These are phyloP conservation scores for Chenopodium album DNA, from an alignment of 148 eudicot species.

Conservation along the genomic window DNA sequence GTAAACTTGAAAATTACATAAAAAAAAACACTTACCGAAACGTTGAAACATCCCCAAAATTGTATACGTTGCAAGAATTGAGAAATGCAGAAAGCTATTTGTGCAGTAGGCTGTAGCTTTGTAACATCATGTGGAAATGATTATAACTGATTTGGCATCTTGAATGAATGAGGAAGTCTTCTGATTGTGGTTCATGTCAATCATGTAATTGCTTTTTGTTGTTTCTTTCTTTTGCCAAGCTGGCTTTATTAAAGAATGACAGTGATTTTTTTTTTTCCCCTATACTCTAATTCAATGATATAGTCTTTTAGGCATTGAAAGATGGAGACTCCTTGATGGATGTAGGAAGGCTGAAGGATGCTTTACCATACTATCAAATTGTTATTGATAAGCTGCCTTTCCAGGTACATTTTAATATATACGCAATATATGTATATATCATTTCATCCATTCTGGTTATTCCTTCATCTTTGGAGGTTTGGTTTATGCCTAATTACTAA, in stretches of 20 bases:
- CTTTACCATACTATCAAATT: conserved; percentile 69
- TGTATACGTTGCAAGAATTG: too few species aligned
- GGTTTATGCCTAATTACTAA: not conserved
- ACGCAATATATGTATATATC: not conserved
- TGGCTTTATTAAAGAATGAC: not conserved
- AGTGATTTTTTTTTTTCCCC: not conserved
- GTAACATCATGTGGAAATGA: not conserved
- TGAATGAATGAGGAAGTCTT: not conserved
- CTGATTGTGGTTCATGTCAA: not conserved
- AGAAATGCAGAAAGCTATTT: not conserved
- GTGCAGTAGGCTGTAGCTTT: not conserved
- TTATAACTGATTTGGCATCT: not conserved
- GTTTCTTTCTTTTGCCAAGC: not conserved
- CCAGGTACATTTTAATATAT: conserved; percentile 48
- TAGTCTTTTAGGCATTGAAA: conserved; percentile 64
- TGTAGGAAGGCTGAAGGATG: conserved; percentile 73
- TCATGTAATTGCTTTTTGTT: not conserved
- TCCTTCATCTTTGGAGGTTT: not conserved
- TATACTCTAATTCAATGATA: conserved; percentile 31
- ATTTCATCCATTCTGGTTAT: not conserved
- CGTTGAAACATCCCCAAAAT: too few species aligned
- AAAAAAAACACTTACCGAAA: too few species aligned
- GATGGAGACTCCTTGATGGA: conserved; percentile 92
- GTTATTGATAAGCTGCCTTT: conserved; percentile 79
- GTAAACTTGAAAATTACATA: too few species aligned